Conservation (phyloP, 495 filamentous ascomycete species). For the Lichina pygmaea region DNA sequence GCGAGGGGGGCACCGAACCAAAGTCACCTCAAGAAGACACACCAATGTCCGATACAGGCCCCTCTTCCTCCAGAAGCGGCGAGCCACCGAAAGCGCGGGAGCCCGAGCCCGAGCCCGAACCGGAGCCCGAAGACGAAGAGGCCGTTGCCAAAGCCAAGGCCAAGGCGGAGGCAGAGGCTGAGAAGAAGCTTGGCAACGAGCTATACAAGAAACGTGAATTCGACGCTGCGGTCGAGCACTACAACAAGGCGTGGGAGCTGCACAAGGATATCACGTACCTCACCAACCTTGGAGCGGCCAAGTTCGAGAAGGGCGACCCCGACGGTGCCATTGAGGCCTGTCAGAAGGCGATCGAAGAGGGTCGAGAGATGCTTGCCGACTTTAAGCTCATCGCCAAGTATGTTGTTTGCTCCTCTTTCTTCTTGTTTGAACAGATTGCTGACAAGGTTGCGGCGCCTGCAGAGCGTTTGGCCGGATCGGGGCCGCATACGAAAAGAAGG, state of each 20-base stretch:
- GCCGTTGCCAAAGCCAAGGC: conserved; percentile 58
- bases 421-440: conserved; percentile 2
- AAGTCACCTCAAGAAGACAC: conserved; percentile 44
- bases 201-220: conserved; percentile 96
- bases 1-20: conserved; percentile 14
- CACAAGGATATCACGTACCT: conserved; percentile 93
- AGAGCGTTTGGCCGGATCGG: conserved; percentile 77
- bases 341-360: conserved; percentile 70
- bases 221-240: conserved; percentile 83
- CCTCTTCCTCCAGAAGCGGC: conserved; percentile 19
- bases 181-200: conserved; percentile 84
- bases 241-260: conserved; percentile 80
- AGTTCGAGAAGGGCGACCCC: conserved; percentile 89
- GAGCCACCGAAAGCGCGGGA: conserved; percentile 19
- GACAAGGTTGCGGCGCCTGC: neutral
- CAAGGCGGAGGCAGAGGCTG: conserved; percentile 75
- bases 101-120: conserved; percentile 31
- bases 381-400: conserved; percentile 95
- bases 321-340: conserved; percentile 65
- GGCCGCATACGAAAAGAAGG: conserved; percentile 65
- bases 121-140: conserved; percentile 54
- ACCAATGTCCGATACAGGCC: conserved; percentile 45
- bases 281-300: conserved; percentile 82
- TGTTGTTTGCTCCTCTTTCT: conserved; percentile 1
- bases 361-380: conserved; percentile 62